phyloP scores from a whole-genome alignment of 2,329 filamentous ascomycete genomes.

The Aspergillus pseudoglaucus region DNA sequence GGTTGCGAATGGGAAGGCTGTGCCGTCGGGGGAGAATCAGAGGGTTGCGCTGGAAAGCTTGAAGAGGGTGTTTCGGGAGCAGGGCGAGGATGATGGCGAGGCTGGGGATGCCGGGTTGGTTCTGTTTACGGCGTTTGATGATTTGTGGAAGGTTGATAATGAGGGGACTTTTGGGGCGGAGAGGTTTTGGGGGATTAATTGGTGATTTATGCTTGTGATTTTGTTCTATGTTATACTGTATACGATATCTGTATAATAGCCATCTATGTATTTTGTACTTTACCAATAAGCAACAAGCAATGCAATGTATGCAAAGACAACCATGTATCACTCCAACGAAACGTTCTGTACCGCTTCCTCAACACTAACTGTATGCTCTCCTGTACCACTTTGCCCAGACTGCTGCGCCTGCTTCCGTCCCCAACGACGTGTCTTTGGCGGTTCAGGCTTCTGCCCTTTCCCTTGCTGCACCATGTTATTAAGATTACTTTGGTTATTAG shows the following conservation, averaged over 20 bases:
- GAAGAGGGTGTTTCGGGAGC: slow-evolving; percentile 48
- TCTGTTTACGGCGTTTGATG: slow-evolving; percentile 74
- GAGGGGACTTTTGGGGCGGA: slow-evolving; percentile 62
- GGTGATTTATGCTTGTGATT: background rate
- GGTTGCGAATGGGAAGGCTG: slow-evolving; percentile 57
- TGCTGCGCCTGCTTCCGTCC: slow-evolving; percentile 21
- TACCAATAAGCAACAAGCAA: background rate
- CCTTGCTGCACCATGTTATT: background rate
- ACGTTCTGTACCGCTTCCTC: slow-evolving; percentile 31
- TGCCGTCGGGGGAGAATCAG: slow-evolving; percentile 64
- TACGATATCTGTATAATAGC: background rate
- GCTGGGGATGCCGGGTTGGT: slow-evolving; percentile 42
- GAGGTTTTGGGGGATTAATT: slow-evolving; percentile 66
- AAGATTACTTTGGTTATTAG: background rate
- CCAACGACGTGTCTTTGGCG: slow-evolving; percentile 38
- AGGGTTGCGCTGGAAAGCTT: slow-evolving; percentile 59
- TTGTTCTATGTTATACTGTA: background rate
- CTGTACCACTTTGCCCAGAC: background rate
- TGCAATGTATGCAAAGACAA: background rate
- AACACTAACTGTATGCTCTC: slow-evolving; percentile 18
- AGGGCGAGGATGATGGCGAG: slow-evolving; percentile 9
- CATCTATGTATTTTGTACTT: background rate
- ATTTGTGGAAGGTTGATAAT: slow-evolving; percentile 66
- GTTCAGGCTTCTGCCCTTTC: slow-evolving; percentile 30
- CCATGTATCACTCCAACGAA: slow-evolving; percentile 13